Conservation (phyloP, 2,329 filamentous ascomycete species). For the Byssochlamys sp. region DNA sequence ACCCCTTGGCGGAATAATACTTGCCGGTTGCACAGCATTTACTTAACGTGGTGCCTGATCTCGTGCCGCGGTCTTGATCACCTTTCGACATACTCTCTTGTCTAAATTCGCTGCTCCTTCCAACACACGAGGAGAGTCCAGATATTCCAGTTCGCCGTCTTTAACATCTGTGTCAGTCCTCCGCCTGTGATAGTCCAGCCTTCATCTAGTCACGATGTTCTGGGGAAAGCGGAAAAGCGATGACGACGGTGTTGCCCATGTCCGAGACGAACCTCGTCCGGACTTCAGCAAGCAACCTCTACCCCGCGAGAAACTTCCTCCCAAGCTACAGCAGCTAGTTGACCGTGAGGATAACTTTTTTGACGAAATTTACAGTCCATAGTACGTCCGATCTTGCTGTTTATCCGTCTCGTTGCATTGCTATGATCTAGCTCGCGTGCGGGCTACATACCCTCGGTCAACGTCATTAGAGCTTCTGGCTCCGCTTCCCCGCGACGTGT, state of each 20-base stretch:
- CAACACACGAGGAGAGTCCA: not conserved
- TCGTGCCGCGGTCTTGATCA: not conserved
- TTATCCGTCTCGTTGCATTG: not conserved
- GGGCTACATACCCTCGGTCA: conserved; percentile 1
- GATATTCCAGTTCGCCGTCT: conserved; percentile 1
- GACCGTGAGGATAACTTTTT: conserved; percentile 63
- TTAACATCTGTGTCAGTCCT: not conserved
- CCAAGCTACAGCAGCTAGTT: conserved; percentile 46
- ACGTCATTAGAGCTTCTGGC: not conserved
- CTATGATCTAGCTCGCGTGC: not conserved
- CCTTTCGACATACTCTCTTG: not conserved
- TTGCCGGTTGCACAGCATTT: not conserved
- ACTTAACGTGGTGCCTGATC: not conserved
- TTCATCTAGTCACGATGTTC: conserved; percentile 14
- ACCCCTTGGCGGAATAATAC: not conserved
- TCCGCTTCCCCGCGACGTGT: not conserved
- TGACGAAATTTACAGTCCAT: conserved; percentile 67
- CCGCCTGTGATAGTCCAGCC: not conserved
- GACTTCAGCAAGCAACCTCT: conserved; percentile 26
- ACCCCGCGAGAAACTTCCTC: conserved; percentile 44
- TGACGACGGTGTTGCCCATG: conserved; percentile 5
- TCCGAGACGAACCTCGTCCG: conserved; percentile 22
- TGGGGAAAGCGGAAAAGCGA: conserved; percentile 22
- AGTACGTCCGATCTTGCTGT: conserved; percentile 45
- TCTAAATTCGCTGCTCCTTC: not conserved